These are phyloP conservation scores for Ganoderma resinaceum DNA, from an alignment of 1,284 basidiomycete genomes.

Conservation along the genomic window DNA sequence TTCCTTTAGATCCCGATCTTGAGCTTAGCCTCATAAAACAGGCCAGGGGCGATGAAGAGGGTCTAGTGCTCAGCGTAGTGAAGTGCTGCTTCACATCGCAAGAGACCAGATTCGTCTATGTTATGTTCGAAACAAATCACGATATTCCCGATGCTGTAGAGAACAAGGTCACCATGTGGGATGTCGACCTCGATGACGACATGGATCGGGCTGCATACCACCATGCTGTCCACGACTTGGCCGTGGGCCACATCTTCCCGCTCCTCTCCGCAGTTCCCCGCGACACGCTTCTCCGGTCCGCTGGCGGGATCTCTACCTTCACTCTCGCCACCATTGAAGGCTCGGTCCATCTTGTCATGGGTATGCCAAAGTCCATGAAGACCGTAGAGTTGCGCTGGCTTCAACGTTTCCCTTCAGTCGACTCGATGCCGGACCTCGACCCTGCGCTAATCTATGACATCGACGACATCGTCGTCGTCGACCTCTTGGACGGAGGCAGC, in stretches of 20 bases:
- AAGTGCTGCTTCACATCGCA: neutral
- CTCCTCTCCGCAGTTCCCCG: neutral
- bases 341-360: neutral
- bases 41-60: neutral
- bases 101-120: neutral
- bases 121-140: neutral
- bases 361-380: neutral
- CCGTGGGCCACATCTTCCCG: neutral
- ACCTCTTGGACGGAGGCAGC: neutral
- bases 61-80: neutral
- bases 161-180: neutral
- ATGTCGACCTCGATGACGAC: neutral
- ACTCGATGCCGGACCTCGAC: neutral
- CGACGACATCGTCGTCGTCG: neutral
- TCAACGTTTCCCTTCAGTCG: neutral
- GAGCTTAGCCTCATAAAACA: neutral
- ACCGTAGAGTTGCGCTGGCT: neutral
- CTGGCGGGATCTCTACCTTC: neutral
- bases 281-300: neutral
- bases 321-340: neutral
- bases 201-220: neutral
- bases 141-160: neutral
- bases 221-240: neutral
- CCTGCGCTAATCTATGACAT: neutral
- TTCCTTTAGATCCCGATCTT: neutral